Percentiles rank a stretch among this genome's conserved stretches.
These are phyloP conservation scores for Phytophthora ramorum DNA, from an alignment of 352 stramenopile genomes.

Conservation along the genomic window DNA sequence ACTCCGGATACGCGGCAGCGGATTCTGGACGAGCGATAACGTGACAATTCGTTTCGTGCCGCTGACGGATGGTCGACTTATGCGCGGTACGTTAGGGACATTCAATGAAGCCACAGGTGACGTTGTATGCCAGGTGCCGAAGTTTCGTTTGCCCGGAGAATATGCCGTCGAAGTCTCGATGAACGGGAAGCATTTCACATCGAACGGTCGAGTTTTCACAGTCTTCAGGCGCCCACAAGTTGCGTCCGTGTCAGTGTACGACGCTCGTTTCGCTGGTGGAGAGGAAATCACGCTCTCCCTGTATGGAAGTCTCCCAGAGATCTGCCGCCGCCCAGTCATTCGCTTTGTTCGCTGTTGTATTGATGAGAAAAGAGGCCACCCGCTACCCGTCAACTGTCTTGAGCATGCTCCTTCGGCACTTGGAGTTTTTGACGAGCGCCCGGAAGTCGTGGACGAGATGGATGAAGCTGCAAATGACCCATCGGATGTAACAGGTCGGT, in stretches of 20 bases:
- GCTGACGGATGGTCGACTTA: constrained; percentile 58
- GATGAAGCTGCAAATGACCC: constrained; percentile 25
- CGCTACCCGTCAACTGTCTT: background rate
- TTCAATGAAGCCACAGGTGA: constrained; percentile 49
- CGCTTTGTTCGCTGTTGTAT: constrained; percentile 46
- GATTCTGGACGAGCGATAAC: constrained; percentile 83
- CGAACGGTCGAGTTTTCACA: constrained; percentile 61
- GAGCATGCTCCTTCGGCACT: constrained; percentile 4
- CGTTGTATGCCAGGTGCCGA: constrained; percentile 71
- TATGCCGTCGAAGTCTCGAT: constrained; percentile 81
- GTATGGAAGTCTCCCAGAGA: constrained; percentile 47
- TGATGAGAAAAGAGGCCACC: constrained; percentile 7
- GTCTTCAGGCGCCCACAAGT: constrained; percentile 57
- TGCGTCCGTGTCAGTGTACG: constrained; percentile 48
- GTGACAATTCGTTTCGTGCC: constrained; percentile 81
- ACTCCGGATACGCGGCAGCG: constrained; percentile 66
- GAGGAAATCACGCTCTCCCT: constrained; percentile 47
- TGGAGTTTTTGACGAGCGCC: constrained; percentile 25
- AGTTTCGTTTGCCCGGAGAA: constrained; percentile 64
- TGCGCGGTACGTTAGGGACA: constrained; percentile 52
- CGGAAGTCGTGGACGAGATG: constrained; percentile 20
- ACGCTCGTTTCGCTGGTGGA: constrained; percentile 40
- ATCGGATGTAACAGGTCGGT: constrained; percentile 12
- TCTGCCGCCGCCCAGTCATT: constrained; percentile 41
- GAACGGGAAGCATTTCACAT: constrained; percentile 83